Percentiles rank a stretch among this genome's conserved stretches.
phyloP scores from a whole-genome alignment of 208 protist genomes.

The Trypanosoma vivax region DNA sequence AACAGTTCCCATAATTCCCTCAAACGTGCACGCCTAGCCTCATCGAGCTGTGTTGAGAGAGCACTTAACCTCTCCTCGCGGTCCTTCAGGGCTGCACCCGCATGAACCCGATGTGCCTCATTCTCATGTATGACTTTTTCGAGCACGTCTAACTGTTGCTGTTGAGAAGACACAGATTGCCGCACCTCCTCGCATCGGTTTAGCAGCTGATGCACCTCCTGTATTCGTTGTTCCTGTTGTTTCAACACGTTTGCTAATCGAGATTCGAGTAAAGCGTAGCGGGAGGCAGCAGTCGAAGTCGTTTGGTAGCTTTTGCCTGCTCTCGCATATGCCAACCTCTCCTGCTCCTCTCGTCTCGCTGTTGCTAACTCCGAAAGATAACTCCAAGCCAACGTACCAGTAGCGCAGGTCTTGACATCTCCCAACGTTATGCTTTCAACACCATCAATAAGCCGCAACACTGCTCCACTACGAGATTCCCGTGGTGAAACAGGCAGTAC shows the following conservation, averaged over 20 bases:
- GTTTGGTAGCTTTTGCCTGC: background rate
- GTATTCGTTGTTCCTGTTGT: conserved; percentile 18
- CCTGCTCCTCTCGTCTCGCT: conserved; percentile 18
- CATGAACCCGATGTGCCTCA: background rate
- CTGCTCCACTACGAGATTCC: background rate
- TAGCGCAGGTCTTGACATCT: conserved; percentile 34
- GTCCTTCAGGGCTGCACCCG: background rate
- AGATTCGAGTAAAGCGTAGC: conserved; percentile 28
- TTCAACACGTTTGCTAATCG: conserved; percentile 27
- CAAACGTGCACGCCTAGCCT: conserved; percentile 13
- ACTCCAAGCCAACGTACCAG: conserved; percentile 38
- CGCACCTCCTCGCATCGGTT: conserved; percentile 24
- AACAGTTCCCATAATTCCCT: conserved; percentile 21
- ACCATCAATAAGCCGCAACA: background rate
- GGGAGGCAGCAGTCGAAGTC: conserved; percentile 10
- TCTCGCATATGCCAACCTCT: conserved; percentile 19
- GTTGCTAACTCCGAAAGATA: conserved; percentile 14
- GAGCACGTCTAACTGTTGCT: conserved; percentile 16
- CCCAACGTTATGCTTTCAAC: conserved; percentile 25
- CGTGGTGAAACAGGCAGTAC: background rate
- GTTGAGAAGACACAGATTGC: conserved; percentile 14
- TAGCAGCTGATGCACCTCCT: conserved; percentile 29
- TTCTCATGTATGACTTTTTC: background rate
- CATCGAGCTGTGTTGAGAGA: conserved; percentile 30
- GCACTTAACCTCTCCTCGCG: conserved; percentile 27